Percentiles rank a stretch among this genome's conserved stretches.
Conservation (phyloP, 2,329 filamentous ascomycete species). For the Helotiales sp. region DNA sequence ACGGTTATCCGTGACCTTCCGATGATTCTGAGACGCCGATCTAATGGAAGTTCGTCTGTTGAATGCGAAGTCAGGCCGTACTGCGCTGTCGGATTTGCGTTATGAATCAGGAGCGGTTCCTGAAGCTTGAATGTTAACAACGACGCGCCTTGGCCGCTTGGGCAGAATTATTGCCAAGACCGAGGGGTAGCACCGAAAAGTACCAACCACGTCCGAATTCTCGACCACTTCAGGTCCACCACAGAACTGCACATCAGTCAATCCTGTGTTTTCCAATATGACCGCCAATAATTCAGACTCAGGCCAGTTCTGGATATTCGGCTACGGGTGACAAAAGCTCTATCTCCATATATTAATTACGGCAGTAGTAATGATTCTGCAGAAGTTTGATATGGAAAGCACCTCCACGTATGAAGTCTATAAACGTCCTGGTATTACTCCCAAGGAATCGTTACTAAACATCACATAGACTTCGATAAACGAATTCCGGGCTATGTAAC, state of each 20-base stretch:
- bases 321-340: slow-evolving; percentile 74
- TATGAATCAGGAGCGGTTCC: neutral
- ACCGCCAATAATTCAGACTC: slow-evolving; percentile 8
- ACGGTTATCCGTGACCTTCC: too few relatives aligned
- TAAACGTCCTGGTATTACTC: slow-evolving; percentile 5
- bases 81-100: neutral
- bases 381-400: slow-evolving; percentile 99
- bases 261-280: slow-evolving; percentile 6
- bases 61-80: neutral
- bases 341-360: slow-evolving; percentile 17
- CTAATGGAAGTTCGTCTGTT: neutral
- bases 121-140: neutral
- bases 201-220: neutral
- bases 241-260: neutral
- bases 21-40: slow-evolving; percentile 1
- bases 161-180: neutral
- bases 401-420: slow-evolving; percentile 82
- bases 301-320: slow-evolving; percentile 86
- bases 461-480: slow-evolving; percentile 60
- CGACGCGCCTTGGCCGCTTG: neutral
- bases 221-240: neutral
- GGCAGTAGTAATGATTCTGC: slow-evolving; percentile 8
- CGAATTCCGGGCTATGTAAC: slow-evolving; percentile 87
- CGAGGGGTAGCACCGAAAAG: too few relatives aligned
- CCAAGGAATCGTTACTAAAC: neutral